These are phyloP conservation scores for Rutstroemia sp. DNA, from an alignment of 2,329 filamentous ascomycete genomes.

Conservation along the genomic window DNA sequence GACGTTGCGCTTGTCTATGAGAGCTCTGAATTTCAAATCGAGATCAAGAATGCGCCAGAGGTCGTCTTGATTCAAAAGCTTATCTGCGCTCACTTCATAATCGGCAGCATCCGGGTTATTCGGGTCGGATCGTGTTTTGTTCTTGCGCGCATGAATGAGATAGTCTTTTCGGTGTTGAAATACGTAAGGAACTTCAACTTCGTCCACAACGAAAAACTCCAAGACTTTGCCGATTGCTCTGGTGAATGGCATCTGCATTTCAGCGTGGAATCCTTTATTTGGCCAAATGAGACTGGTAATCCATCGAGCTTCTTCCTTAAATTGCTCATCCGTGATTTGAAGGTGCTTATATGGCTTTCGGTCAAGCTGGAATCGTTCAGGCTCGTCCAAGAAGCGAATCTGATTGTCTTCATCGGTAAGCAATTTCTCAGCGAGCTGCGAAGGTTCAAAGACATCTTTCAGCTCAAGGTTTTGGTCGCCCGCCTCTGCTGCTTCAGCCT, in stretches of 20 bases:
- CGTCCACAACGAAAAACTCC: conserved; percentile 90
- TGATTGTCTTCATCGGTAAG: conserved; percentile 92
- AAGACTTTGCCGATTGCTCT: conserved; percentile 86
- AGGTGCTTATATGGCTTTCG: conserved; percentile 82
- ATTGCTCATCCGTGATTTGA: conserved; percentile 73
- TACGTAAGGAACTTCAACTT: conserved; percentile 94
- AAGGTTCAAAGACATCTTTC: conserved; percentile 97
- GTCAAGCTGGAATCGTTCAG: conserved; percentile 89
- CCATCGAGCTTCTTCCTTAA: conserved; percentile 86
- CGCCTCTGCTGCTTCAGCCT: conserved; percentile 69
- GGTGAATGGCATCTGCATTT: conserved; percentile 75
- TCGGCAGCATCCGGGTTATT: conserved; percentile 65
- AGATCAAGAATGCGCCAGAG: conserved; percentile 92
- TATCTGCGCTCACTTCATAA: conserved; percentile 71
- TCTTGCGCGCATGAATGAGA: conserved; percentile 79
- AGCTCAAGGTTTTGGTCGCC: conserved; percentile 83
- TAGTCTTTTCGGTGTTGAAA: conserved; percentile 98
- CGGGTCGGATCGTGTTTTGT: conserved; percentile 46
- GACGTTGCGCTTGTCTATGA: conserved; percentile 85
- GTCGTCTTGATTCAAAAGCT: conserved; percentile 85
- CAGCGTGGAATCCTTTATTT: conserved; percentile 61
- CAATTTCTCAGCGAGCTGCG: conserved; percentile 87
- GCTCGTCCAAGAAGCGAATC: conserved; percentile 82
- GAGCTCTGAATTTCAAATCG: conserved; percentile 88
- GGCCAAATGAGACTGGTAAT: conserved; percentile 85